Base-by-base conservation (phyloP, 176 grass and related monocot species). In the Bothriochloa decipiens region DNA sequence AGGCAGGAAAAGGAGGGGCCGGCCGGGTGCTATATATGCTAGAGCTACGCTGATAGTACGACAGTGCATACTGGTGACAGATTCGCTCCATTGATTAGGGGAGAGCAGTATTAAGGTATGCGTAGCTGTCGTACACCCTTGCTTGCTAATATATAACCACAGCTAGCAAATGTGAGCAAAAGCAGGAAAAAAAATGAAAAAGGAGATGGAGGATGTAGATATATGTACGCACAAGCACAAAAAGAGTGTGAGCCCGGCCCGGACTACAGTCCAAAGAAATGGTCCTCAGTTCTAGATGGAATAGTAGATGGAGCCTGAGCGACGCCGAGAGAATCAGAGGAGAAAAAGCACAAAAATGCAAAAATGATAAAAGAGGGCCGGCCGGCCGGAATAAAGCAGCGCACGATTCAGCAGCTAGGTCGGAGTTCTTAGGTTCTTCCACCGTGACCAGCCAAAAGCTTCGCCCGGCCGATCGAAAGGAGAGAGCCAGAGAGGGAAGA, bases 211-310 rank as follows among this genome's bases (percentile, higher is more conserved):
- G 18, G n/a, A n/a, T n/a, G 22, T 55, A 81, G 3, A 39, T 35
- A 52, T 57, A 42, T 25, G 64, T 27, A 61, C 35, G 13, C 0
- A 72, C 72, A 68, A 37, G 13, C 0, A 72, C 72, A 80, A 39
- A 65, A 76, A 63, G 49, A 33, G 42, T 0, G 18, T 5, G 1
- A 4, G 12, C 16, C 32, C 0, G 64, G 68, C 6, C 26, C 83
- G 11, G 26, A 8, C 71, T 78, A 78, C 37, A 36, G 40, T 71
- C 74, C 27, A 72, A 86, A 63, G 20, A 16, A 75, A 69, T 78
- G 74, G 47, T 87, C 85, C 47, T 75, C 10, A 2, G 22, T 39
- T 57, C 32, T 39, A 70, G 36, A 27, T 60, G 55, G 55, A 60
- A n/a, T 23, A 1, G 55, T 3, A 3, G 55, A 8, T 23, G 55